Conservation (phyloP, 2,329 filamentous ascomycete species). For the Biscogniauxia marginata region DNA sequence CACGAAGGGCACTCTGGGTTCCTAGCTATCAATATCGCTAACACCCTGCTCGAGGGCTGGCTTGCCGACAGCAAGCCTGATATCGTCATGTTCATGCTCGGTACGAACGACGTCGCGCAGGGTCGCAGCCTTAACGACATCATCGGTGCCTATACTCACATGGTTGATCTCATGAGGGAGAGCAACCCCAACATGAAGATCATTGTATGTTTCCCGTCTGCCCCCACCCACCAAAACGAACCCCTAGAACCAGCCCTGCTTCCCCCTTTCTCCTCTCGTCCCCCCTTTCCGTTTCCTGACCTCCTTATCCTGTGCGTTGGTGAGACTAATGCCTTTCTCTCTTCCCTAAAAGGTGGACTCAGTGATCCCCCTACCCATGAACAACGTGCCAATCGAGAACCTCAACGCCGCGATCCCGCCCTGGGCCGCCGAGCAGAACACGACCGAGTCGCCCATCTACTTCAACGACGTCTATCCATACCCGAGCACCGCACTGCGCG, state of each 20-base stretch:
- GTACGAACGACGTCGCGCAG: constrained; percentile 42
- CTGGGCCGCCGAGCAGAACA: constrained; percentile 37
- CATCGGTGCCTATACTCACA: constrained; percentile 39
- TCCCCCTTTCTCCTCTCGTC: not conserved
- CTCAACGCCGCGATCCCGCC: constrained; percentile 38
- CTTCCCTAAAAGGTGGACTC: constrained; percentile 34
- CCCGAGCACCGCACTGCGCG: constrained; percentile 32
- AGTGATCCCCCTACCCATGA: constrained; percentile 38
- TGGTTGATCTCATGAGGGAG: constrained; percentile 37
- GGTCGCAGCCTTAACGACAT: constrained; percentile 34
- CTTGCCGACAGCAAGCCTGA: constrained; percentile 38
- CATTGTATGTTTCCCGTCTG: constrained; percentile 32
- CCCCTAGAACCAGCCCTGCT: too few relatives aligned
- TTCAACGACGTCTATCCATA: constrained; percentile 38
- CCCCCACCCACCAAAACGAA: too few relatives aligned
- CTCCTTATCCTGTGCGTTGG: too few relatives aligned
- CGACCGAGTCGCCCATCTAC: constrained; percentile 38
- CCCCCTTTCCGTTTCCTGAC: not conserved
- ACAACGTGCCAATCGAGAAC: constrained; percentile 27
- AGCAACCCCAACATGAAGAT: constrained; percentile 40
- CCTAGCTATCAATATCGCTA: constrained; percentile 43
- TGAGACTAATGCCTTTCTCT: too few relatives aligned
- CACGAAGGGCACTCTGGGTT: constrained; percentile 46
- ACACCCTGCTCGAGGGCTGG: constrained; percentile 40
- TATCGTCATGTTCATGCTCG: constrained; percentile 45